phyloP scores from a whole-genome alignment of 768 basidiomycete genomes.

The Termitomyces sp. region DNA sequence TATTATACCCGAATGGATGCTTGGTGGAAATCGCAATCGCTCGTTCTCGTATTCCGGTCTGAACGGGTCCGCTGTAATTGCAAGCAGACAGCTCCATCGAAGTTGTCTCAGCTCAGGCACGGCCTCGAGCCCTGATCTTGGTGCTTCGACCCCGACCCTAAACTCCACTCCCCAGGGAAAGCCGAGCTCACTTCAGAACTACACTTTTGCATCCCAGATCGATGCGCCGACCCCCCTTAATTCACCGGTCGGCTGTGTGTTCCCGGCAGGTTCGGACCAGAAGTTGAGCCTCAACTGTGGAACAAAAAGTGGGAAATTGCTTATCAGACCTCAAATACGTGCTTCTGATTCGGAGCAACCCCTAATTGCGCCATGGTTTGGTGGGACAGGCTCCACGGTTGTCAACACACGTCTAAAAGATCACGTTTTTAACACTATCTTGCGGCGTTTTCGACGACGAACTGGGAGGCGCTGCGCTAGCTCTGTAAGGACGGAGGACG shows the following conservation, averaged over 20 bases:
- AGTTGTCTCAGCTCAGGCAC: constrained; percentile 45
- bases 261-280: constrained; percentile 23
- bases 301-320: constrained; percentile 24
- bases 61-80: constrained; percentile 26
- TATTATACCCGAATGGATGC: constrained; percentile 92
- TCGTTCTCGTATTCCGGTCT: constrained; percentile 46
- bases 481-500: constrained; percentile 46
- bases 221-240: constrained; percentile 49
- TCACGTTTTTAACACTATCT: constrained; percentile 87
- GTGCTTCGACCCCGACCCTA: constrained; percentile 21
- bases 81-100: constrained; percentile 31
- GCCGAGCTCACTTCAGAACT: constrained; percentile 37
- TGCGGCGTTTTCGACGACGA: constrained; percentile 66
- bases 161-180: constrained; percentile 18
- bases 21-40: constrained; percentile 47
- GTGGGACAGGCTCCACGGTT: constrained; percentile 86
- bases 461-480: constrained; percentile 32
- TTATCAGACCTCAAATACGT: constrained; percentile 30
- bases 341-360: constrained; percentile 35
- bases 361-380: constrained; percentile 54
- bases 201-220: constrained; percentile 26
- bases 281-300: constrained; percentile 9
- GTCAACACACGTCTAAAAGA: constrained; percentile 95
- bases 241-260: constrained; percentile 29
- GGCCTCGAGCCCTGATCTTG: constrained; percentile 70